Conservation (phyloP, 305 asterid species). For the Lippia alba region DNA sequence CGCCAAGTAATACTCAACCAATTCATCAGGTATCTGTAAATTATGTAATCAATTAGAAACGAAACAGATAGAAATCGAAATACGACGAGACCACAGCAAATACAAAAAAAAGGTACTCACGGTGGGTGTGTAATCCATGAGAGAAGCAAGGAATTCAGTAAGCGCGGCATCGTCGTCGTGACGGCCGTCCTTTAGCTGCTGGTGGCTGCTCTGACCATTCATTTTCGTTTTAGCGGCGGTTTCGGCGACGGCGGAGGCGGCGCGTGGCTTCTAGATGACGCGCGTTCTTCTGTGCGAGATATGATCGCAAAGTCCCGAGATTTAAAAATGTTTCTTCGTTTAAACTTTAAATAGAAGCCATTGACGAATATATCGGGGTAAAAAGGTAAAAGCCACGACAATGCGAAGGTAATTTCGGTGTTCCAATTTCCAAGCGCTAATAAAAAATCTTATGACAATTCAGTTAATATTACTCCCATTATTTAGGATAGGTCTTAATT, state of each 20-base stretch:
- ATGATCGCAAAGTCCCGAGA: slow-evolving; percentile 13
- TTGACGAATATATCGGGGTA: neutral
- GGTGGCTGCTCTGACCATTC: slow-evolving; percentile 80
- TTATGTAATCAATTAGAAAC: neutral
- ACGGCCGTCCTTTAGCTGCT: slow-evolving; percentile 65
- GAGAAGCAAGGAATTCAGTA: slow-evolving; percentile 86
- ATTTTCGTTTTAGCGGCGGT: slow-evolving; percentile 23
- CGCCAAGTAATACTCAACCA: slow-evolving; percentile 94
- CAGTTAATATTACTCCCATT: too few relatives aligned
- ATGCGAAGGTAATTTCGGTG: neutral
- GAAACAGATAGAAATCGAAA: neutral
- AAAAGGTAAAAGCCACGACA: neutral
- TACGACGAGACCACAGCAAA: neutral
- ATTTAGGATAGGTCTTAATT: too few relatives aligned
- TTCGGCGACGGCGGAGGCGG: slow-evolving; percentile 20
- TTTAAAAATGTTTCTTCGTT: neutral
- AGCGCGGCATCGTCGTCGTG: slow-evolving; percentile 87
- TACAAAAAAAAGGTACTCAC: slow-evolving; percentile 40
- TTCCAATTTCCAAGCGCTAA: too few relatives aligned
- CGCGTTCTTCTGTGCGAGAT: slow-evolving; percentile 2
- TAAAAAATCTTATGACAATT: too few relatives aligned
- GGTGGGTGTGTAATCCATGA: slow-evolving; percentile 95
- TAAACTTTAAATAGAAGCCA: neutral
- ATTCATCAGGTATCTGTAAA: slow-evolving; percentile 90
- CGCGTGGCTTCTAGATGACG: slow-evolving; percentile 30